Base-by-base conservation (phyloP, 2,329 filamentous ascomycete genomes). In the Fusarium clavum region DNA sequence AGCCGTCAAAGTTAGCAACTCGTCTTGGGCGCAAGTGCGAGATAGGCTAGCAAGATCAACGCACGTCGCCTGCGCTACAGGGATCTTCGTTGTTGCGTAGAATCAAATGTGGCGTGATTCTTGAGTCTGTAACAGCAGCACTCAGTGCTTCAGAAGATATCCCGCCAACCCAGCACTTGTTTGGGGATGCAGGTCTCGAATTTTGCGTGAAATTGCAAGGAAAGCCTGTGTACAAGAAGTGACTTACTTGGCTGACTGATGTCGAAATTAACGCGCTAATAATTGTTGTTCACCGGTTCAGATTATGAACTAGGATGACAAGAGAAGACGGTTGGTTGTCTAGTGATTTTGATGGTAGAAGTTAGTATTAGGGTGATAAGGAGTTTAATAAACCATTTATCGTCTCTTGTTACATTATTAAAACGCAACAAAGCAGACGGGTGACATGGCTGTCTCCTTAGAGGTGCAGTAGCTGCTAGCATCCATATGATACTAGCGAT, bases 71-170 rank as follows among this genome's bases (percentile, higher is more conserved):
- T 61, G 30, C 27, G 61, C 61, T 74, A 34, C 72, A 52, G 24
- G 72, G 72, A 74, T 74, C 27, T 64, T 73, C 67, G 64, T 69
- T 70, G 70, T 58, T 55, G 49, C 41, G 58, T 30, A 61, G 27
- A 57, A 55, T 56, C 57, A 51, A 64, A 57, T 38, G 68, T 74
- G 72, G 72, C 72, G 62, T 74, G 72, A 72, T 73, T 70, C 51
- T 54, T 71, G 60, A 71, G 70, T 68, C 64, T 65, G 52, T 58
- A 59, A 64, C 65, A 71, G 47, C 55, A 71, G 51, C 59, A 62
- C 49, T 51, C 64, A 49, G 61, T 61, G 67, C 64, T 67, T 63
- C 61, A 66, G 52, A 68, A 65, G 67, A 71, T 57, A 56, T 62
- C 59, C 70, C 64, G 58, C 70, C 67, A 69, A 69, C 71, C 59